Evolutionary conservation across 208 protist genomes (phyloP).

Genomic region (Leishmania lainsoni): DNA sequence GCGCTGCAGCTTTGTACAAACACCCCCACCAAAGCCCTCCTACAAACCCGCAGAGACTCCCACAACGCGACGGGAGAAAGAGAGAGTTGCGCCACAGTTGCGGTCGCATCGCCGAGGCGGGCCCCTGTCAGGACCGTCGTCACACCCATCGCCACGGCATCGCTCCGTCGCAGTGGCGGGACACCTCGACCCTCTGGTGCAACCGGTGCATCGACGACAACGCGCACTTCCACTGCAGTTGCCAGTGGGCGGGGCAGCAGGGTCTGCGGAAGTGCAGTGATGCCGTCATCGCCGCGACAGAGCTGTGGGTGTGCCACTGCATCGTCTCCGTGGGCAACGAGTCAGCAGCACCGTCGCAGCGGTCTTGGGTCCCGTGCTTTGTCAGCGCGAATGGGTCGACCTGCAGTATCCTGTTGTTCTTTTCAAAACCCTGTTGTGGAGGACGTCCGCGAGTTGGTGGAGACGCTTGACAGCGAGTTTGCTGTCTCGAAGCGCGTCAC

Average conservation of each 20-base stretch:
- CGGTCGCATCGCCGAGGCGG: neutral
- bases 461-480: neutral
- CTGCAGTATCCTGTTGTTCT: neutral
- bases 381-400: constrained; percentile 3
- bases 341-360: neutral
- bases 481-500: neutral
- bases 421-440: neutral
- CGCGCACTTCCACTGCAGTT: constrained; percentile 13
- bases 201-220: neutral
- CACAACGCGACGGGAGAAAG: neutral
- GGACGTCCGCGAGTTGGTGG: constrained; percentile 8
- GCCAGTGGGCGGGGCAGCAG: constrained; percentile 4
- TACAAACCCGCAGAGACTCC: neutral
- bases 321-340: neutral
- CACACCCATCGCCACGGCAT: constrained; percentile 11
- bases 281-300: constrained; percentile 17
- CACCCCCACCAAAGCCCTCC: constrained; percentile 12
- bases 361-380: neutral
- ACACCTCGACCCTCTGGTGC: constrained; percentile 24
- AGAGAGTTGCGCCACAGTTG: neutral
- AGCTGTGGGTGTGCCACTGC: constrained; percentile 1
- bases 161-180: constrained; percentile 27
- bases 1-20: constrained; percentile 33
- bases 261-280: constrained; percentile 3
- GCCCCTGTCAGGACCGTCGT: neutral